Conservation (phyloP, 2,329 filamentous ascomycete species). For the Bipolaris bicolor region DNA sequence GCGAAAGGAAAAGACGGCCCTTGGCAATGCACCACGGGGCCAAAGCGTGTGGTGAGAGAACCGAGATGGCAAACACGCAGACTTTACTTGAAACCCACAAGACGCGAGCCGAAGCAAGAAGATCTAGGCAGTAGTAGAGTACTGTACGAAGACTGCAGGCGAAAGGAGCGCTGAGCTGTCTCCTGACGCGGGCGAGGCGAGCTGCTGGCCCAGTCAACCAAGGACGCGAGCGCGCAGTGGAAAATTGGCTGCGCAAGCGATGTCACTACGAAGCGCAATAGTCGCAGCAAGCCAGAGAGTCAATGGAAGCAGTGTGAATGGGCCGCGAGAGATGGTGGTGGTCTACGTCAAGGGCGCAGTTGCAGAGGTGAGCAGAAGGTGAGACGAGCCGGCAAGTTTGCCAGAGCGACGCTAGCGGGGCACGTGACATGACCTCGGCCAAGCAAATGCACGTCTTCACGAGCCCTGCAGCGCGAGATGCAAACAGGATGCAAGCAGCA, state of each 20-base stretch:
- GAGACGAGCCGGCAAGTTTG: conserved; percentile 23
- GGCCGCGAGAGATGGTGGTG: conserved; percentile 22
- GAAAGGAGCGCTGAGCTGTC: conserved; percentile 31
- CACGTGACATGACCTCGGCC: conserved; percentile 21
- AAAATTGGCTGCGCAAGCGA: conserved; percentile 26
- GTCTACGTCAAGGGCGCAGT: conserved; percentile 32
- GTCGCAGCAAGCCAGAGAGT: conserved; percentile 29
- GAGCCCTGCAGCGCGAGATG: neutral
- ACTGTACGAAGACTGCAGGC: conserved; percentile 28
- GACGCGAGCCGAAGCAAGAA: conserved; percentile 27
- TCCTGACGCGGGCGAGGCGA: conserved; percentile 29
- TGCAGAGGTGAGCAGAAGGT: conserved; percentile 24
- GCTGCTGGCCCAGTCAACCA: conserved; percentile 30
- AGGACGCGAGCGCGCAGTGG: conserved; percentile 31
- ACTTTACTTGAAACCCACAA: conserved; percentile 36
- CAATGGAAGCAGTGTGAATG: conserved; percentile 27
- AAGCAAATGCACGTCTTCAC: neutral
- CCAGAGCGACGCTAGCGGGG: conserved; percentile 13
- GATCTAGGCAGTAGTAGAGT: conserved; percentile 31
- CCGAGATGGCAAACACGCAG: conserved; percentile 34
- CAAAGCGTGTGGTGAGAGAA: conserved; percentile 23
- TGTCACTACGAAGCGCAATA: conserved; percentile 25
- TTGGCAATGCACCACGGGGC: conserved; percentile 13
- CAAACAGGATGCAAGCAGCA: neutral
- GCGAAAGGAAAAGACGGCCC: conserved; percentile 23